phyloP scores from a whole-genome alignment of 2,329 filamentous ascomycete genomes.

The Alternaria sp. region DNA sequence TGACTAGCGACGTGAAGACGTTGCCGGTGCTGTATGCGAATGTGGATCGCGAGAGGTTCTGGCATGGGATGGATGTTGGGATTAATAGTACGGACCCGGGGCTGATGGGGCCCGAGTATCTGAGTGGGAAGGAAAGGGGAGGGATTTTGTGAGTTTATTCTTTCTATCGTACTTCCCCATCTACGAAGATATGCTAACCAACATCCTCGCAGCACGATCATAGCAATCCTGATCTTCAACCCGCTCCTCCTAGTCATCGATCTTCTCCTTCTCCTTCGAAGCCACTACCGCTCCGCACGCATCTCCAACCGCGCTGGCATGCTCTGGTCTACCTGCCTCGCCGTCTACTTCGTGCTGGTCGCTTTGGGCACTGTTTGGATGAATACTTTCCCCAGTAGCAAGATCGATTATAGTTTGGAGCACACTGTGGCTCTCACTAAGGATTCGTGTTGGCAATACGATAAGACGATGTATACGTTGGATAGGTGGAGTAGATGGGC shows the following conservation, averaged over 20 bases:
- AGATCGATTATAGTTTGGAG: background rate
- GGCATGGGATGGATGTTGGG: background rate
- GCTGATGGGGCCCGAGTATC: background rate
- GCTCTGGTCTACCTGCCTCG: background rate
- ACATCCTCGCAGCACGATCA: background rate
- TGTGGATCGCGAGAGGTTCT: background rate
- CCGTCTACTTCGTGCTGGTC: background rate
- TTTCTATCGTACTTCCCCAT: background rate
- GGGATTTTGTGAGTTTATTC: background rate
- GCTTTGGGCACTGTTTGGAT: background rate
- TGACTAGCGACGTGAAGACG: background rate
- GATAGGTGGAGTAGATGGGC: background rate
- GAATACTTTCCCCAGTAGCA: background rate
- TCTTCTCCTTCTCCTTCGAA: background rate
- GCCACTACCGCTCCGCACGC: background rate
- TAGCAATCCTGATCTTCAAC: background rate
- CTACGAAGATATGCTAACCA: background rate
- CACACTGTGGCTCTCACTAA: background rate
- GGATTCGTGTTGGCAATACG: background rate
- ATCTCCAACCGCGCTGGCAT: slow-evolving; percentile 2
- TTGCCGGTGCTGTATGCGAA: slow-evolving; percentile 1
- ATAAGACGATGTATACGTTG: background rate
- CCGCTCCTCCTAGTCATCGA: background rate
- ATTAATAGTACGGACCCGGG: background rate
- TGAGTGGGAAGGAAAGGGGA: background rate